Percentiles rank a stretch among this genome's conserved stretches.
Conservation (phyloP, 768 basidiomycete genomes). For the Paxillus ammoniavirescens region DNA sequence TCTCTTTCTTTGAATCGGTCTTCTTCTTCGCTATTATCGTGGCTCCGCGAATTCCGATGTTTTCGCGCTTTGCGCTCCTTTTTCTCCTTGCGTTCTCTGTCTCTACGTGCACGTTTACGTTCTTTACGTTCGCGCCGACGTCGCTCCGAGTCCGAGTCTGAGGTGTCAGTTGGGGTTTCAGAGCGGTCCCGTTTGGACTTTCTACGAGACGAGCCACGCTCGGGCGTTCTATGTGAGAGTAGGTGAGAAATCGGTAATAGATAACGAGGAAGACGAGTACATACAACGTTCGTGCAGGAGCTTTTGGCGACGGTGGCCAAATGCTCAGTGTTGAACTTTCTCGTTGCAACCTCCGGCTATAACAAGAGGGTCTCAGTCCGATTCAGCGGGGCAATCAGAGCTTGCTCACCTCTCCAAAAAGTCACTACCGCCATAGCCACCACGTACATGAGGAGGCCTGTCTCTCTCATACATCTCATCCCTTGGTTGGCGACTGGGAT, state of each 20-base stretch:
- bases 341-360: conserved; percentile 70
- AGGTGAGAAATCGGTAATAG: background rate
- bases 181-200: conserved; percentile 60
- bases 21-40: conserved; percentile 35
- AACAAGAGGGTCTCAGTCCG: background rate
- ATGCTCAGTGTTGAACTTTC: conserved; percentile 54
- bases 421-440: conserved; percentile 40
- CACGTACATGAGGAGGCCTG: conserved; percentile 25
- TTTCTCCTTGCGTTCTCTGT: conserved; percentile 45
- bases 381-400: background rate
- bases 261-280: conserved; percentile 21
- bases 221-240: conserved; percentile 48
- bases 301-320: conserved; percentile 86
- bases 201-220: conserved; percentile 50
- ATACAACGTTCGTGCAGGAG: conserved; percentile 55
- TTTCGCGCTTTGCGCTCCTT: conserved; percentile 35
- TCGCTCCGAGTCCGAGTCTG: conserved; percentile 56
- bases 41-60: conserved; percentile 35
- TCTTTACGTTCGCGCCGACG: conserved; percentile 59
- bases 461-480: conserved; percentile 20
- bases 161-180: conserved; percentile 40
- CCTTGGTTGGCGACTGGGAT: conserved; percentile 37
- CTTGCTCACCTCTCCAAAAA: conserved; percentile 65
- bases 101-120: conserved; percentile 51
- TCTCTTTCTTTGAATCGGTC: conserved; percentile 30